phyloP scores from a whole-genome alignment of 495 filamentous ascomycete genomes.

The Xylaria nigripes region DNA sequence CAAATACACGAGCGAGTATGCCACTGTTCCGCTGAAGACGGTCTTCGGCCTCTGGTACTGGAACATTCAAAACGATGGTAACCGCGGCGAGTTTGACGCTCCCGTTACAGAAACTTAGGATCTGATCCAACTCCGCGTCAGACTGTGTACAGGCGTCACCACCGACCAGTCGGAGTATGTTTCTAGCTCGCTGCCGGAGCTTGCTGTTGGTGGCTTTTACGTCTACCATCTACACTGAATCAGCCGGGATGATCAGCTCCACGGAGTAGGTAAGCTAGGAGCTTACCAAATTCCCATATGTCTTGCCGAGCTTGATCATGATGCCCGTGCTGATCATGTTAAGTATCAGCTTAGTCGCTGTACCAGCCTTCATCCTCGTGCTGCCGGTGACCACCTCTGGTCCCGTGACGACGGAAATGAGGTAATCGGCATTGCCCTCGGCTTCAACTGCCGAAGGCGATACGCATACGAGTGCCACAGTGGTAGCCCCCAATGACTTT shows the following conservation, averaged over 20 bases:
- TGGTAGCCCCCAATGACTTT: constrained; percentile 27
- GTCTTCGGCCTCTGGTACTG: constrained; percentile 18
- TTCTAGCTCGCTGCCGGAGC: constrained; percentile 30
- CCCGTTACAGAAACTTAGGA: constrained; percentile 20
- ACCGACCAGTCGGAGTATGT: constrained; percentile 25
- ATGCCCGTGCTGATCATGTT: constrained; percentile 37
- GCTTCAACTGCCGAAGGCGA: constrained; percentile 23
- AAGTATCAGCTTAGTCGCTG: constrained; percentile 32
- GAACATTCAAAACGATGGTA: constrained; percentile 21
- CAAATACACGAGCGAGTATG: constrained; percentile 24
- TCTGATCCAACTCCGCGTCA: constrained; percentile 22
- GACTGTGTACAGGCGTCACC: constrained; percentile 14
- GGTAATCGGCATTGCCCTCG: constrained; percentile 5
- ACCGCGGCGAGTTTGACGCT: constrained; percentile 33
- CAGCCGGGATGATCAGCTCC: constrained; percentile 1
- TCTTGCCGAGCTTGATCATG: constrained; percentile 35
- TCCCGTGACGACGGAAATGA: constrained; percentile 29
- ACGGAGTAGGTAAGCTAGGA: not conserved
- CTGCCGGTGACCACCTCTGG: constrained; percentile 36
- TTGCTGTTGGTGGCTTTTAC: constrained; percentile 34
- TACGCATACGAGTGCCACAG: constrained; percentile 29
- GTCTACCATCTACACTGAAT: constrained; percentile 30
- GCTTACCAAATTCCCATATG: constrained; percentile 35
- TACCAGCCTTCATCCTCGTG: constrained; percentile 35
- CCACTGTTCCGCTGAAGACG: constrained; percentile 20